Evolutionary conservation across 495 filamentous ascomycete genomes (phyloP).

Genomic region (Tetracladium marchalianum): DNA sequence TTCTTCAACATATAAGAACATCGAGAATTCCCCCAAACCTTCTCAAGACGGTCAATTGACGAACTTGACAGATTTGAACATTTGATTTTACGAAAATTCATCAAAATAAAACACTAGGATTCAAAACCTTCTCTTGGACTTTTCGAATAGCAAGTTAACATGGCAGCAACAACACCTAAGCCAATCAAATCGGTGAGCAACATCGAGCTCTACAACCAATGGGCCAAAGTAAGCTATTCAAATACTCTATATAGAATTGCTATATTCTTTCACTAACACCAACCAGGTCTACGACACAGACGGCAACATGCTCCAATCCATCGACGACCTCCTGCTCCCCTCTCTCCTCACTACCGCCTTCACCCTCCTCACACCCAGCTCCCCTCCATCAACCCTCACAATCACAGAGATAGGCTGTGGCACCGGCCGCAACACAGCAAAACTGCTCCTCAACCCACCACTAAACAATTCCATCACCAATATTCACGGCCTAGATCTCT

Average conservation of each 20-base stretch:
- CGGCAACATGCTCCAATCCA: conserved; percentile 61
- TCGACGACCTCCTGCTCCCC: conserved; percentile 52
- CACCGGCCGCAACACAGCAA: conserved; percentile 58
- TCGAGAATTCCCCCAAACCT: too few species aligned
- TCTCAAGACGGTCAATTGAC: too few species aligned
- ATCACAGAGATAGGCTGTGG: conserved; percentile 57
- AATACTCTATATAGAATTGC: background rate
- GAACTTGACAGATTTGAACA: too few species aligned
- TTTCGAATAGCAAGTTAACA: conserved; percentile 12
- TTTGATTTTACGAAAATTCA: too few species aligned
- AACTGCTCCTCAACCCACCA: conserved; percentile 29
- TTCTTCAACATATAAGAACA: too few species aligned
- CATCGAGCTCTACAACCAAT: conserved; percentile 31
- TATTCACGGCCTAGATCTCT: conserved; percentile 41
- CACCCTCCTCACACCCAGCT: background rate
- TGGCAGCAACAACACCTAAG: conserved; percentile 9
- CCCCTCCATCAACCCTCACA: conserved; percentile 22
- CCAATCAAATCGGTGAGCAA: conserved; percentile 27
- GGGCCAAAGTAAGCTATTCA: conserved; percentile 25
- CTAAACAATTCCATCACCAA: conserved; percentile 10
- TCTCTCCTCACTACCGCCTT: conserved; percentile 29
- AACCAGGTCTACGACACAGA: conserved; percentile 57
- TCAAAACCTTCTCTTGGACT: too few species aligned
- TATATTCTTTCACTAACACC: background rate
- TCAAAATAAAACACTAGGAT: too few species aligned